Conservation (phyloP, 805 yeast species). For the Pichia nakasei region DNA sequence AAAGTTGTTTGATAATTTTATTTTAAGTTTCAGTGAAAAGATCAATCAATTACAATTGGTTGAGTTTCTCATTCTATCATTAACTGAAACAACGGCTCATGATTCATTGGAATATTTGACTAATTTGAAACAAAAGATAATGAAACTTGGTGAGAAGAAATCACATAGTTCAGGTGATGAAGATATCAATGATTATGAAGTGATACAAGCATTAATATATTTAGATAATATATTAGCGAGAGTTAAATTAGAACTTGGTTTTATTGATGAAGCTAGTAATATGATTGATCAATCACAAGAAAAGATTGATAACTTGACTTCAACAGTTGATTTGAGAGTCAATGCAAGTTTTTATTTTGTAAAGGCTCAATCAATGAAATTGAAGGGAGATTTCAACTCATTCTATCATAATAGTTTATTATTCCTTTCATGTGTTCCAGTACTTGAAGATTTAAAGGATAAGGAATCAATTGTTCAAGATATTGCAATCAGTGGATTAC, state of each 20-base stretch:
- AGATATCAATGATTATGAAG: constrained; percentile 24
- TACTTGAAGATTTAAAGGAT: constrained; percentile 32
- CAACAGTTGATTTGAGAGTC: constrained; percentile 49
- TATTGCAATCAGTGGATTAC: constrained; percentile 73
- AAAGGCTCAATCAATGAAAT: constrained; percentile 65
- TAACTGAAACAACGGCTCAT: constrained; percentile 31
- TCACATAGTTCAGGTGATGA: constrained; percentile 24
- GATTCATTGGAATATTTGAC: constrained; percentile 46
- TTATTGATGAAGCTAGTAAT: constrained; percentile 51
- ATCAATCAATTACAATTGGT: constrained; percentile 75
- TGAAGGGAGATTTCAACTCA: constrained; percentile 67
- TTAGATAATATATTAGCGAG: constrained; percentile 70
- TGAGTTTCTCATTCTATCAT: constrained; percentile 55
- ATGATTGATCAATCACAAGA: constrained; percentile 53
- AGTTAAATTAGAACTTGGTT: constrained; percentile 46
- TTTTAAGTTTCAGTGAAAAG: constrained; percentile 55
- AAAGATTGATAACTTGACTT: constrained; percentile 47
- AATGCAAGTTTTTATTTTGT: constrained; percentile 80
- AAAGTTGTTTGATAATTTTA: constrained; percentile 63
- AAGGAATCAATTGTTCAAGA: constrained; percentile 50
- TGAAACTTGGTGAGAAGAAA: constrained; percentile 28
- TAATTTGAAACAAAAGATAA: constrained; percentile 37
- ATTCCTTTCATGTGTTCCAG: constrained; percentile 66
- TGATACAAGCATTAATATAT: constrained; percentile 45
- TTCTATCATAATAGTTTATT: constrained; percentile 77